Evolutionary conservation across 768 basidiomycete genomes (phyloP), one percentile per base, ranked within the genome.

Genomic region (Aureoboletus auriporus): DNA sequence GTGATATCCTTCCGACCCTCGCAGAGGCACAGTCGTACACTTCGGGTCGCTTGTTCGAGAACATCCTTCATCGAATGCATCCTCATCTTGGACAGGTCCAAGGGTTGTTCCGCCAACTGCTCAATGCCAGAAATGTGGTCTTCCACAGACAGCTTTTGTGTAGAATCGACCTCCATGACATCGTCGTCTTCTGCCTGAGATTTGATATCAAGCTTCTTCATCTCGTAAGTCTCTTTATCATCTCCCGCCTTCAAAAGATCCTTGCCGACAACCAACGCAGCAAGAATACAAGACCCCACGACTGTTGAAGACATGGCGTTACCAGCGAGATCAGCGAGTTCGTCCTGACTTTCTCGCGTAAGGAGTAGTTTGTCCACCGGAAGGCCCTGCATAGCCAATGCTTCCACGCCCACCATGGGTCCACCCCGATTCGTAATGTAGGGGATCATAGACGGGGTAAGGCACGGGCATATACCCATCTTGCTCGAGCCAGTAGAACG

Each of bases 291-390:
- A 4, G 90, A 79, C 1, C 94, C 94, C 28, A 97, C 93, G 23
- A 96, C 94, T 1, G 94, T 96, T 5, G 93, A 91, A 1, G 93
- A 93, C 94, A 97, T 97, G 51, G 94, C 94, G 61, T 97, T 97
- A 2, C 94, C 94, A 16, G 94, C 93, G 13, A 97, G 75, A 67
- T 96, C 93, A 4, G 93, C 91, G 7, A 97, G 75, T 51, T 97
- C 86, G 65, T 96, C 94, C 65, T 94, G 89, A 14, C 80, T 90
- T 69, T 97, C 94, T 44, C 92, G 84, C 2, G 94, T 96, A 46
- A 97, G 76, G 16, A 96, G 76, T 2, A 97, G 76, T 64, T 93
- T 89, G 66, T 95, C 89, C 29, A 95, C 83, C 0, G 94, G 94
- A 35, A 97, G 80, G 29, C 94, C 94, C 64, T 97, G 94, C 78